Conservation (phyloP, 768 basidiomycete genomes). For the Boletus reticuloceps region DNA sequence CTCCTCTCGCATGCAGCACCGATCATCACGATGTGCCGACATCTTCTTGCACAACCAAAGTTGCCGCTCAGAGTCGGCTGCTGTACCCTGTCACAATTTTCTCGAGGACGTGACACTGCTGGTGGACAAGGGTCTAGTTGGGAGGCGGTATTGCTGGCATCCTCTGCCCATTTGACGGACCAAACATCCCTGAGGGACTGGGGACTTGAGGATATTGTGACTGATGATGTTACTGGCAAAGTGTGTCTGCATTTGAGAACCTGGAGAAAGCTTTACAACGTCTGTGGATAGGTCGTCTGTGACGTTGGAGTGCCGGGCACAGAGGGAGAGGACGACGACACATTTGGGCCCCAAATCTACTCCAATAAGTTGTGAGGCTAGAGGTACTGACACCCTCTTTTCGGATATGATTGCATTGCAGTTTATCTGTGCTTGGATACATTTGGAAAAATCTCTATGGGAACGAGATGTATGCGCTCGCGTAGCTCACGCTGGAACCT, state of each 20-base stretch:
- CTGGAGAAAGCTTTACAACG: background rate
- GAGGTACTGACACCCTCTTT: background rate
- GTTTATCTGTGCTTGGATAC: background rate
- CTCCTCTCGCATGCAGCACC: conserved; percentile 78
- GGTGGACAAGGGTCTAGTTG: conserved; percentile 41
- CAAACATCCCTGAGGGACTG: conserved; percentile 66
- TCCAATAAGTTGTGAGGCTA: conserved; percentile 3
- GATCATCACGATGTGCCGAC: conserved; percentile 60
- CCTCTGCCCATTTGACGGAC: conserved; percentile 52
- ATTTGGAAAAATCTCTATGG: conserved; percentile 12
- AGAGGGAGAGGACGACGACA: conserved; percentile 55
- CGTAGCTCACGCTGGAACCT: conserved; percentile 96
- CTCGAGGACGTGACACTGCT: conserved; percentile 29
- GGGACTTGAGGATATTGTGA: conserved; percentile 76
- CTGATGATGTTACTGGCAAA: conserved; percentile 49
- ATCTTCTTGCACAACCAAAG: conserved; percentile 51
- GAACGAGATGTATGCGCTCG: conserved; percentile 80
- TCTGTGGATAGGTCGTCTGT: conserved; percentile 53
- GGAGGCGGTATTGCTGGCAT: conserved; percentile 47
- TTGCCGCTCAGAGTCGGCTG: conserved; percentile 67
- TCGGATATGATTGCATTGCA: background rate
- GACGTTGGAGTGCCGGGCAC: conserved; percentile 70
- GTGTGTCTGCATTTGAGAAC: conserved; percentile 35
- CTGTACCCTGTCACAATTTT: conserved; percentile 64
- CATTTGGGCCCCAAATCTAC: conserved; percentile 49